These are phyloP conservation scores for Didymella arachidicola DNA, from an alignment of 2,329 filamentous ascomycete genomes.

Conservation along the genomic window DNA sequence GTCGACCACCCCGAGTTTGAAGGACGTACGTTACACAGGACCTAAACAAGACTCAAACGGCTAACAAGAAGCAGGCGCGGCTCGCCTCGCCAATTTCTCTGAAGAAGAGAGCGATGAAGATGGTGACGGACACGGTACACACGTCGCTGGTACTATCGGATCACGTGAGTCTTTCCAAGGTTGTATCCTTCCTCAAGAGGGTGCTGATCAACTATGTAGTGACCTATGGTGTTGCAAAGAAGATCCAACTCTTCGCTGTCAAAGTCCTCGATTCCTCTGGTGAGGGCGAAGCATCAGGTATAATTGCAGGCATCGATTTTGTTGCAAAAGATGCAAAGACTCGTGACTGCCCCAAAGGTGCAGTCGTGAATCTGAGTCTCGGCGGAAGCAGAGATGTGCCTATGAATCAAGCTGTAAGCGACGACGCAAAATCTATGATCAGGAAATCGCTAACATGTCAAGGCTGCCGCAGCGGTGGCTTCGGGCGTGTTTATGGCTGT, in stretches of 20 bases:
- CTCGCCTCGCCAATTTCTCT: constrained; percentile 39
- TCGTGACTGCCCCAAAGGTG: constrained; percentile 40
- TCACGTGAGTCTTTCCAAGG: constrained; percentile 22
- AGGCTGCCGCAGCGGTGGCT: constrained; percentile 43
- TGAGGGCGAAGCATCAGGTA: constrained; percentile 32
- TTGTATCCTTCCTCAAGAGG: too few species aligned
- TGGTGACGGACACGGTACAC: constrained; percentile 48
- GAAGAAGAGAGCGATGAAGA: constrained; percentile 35
- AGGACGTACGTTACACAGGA: constrained; percentile 38
- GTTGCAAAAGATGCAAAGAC: constrained; percentile 25
- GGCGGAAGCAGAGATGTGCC: constrained; percentile 36
- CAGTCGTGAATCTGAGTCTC: constrained; percentile 47
- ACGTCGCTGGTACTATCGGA: constrained; percentile 46
- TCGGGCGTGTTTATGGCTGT: constrained; percentile 50
- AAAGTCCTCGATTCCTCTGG: constrained; percentile 48
- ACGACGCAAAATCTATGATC: neutral
- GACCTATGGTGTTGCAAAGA: constrained; percentile 48
- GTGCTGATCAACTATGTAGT: neutral
- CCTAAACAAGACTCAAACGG: neutral
- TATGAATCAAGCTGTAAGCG: constrained; percentile 38
- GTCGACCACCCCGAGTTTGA: constrained; percentile 57
- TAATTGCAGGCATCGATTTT: constrained; percentile 40
- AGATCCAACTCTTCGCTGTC: constrained; percentile 46
- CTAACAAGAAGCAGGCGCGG: constrained; percentile 29
- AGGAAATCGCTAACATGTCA: constrained; percentile 3